These are phyloP conservation scores for Platanthera zijinensis DNA, from an alignment of 106 monocot species.

Conservation along the genomic window DNA sequence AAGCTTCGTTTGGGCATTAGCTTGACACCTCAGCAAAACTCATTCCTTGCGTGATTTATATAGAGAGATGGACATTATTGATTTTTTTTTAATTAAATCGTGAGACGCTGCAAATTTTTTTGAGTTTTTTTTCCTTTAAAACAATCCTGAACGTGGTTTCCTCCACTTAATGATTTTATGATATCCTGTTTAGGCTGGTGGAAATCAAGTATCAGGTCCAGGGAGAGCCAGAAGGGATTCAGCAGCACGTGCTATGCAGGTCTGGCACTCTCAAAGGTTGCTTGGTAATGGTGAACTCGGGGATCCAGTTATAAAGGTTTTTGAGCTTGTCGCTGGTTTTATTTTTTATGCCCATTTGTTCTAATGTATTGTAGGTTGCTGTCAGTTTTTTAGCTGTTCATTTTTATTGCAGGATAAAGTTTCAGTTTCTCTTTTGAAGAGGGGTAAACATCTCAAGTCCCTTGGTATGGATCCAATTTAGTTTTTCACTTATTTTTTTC, in stretches of 20 bases:
- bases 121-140: neutral
- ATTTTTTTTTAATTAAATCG: neutral
- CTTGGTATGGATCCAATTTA: conserved; percentile 23
- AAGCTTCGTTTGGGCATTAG: neutral
- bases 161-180: neutral
- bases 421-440: conserved; percentile 33
- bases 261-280: conserved; percentile 78
- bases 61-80: neutral
- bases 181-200: conserved; percentile 30
- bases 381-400: neutral
- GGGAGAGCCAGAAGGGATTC: conserved; percentile 91
- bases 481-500: neutral
- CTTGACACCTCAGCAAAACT: neutral
- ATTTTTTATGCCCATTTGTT: neutral
- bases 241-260: conserved; percentile 96
- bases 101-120: neutral
- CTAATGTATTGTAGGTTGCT: neutral
- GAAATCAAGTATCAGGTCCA: conserved; percentile 53
- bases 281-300: conserved; percentile 78
- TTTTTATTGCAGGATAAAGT: conserved; percentile 36
- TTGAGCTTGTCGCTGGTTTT: neutral
- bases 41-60: neutral
- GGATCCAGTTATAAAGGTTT: conserved; percentile 82
- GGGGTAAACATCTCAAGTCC: conserved; percentile 62
- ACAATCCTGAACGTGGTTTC: neutral